Percentiles rank a stretch among this genome's conserved stretches.
These are phyloP conservation scores for Blastobotrys capitulatus DNA, from an alignment of 1,139 yeast genomes.

Conservation along the genomic window DNA sequence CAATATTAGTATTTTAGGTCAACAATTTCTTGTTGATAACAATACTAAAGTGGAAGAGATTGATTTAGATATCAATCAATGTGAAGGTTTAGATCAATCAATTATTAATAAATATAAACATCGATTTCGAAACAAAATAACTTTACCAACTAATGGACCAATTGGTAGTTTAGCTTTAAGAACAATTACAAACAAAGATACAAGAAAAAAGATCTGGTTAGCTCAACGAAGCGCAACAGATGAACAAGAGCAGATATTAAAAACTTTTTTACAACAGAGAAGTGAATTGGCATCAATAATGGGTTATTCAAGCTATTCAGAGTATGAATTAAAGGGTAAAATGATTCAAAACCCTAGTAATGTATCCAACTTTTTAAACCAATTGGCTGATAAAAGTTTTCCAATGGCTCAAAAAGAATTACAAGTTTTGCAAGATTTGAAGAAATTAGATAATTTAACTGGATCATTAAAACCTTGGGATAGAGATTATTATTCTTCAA, in stretches of 20 bases:
- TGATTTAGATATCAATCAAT: constrained; percentile 31
- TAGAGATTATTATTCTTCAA: constrained; percentile 61
- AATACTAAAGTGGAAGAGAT: constrained; percentile 34
- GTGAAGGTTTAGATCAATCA: constrained; percentile 36
- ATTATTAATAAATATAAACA: constrained; percentile 26
- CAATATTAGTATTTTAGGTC: constrained; percentile 75
- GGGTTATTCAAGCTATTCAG: constrained; percentile 67
- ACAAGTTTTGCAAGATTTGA: constrained; percentile 27
- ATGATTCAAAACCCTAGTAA: constrained; percentile 83
- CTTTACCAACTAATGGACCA: constrained; percentile 65
- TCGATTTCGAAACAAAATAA: constrained; percentile 32
- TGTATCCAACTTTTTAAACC: constrained; percentile 62
- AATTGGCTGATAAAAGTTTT: constrained; percentile 47
- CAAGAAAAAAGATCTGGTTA: constrained; percentile 69
- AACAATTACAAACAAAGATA: constrained; percentile 48
- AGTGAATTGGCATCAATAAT: constrained; percentile 68
- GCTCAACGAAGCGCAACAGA: constrained; percentile 52
- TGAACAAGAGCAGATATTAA: constrained; percentile 56
- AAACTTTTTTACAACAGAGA: constrained; percentile 57
- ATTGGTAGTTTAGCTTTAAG: constrained; percentile 63
- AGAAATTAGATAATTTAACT: constrained; percentile 34
- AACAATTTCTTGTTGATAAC: constrained; percentile 61
- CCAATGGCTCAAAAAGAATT: constrained; percentile 61
- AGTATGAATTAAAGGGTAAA: constrained; percentile 80
- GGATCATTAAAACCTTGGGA: constrained; percentile 75